Evolutionary conservation across 2,329 filamentous ascomycete genomes (phyloP), one percentile per base, ranked within the genome.

Genomic region (Penicillium decumbens): DNA sequence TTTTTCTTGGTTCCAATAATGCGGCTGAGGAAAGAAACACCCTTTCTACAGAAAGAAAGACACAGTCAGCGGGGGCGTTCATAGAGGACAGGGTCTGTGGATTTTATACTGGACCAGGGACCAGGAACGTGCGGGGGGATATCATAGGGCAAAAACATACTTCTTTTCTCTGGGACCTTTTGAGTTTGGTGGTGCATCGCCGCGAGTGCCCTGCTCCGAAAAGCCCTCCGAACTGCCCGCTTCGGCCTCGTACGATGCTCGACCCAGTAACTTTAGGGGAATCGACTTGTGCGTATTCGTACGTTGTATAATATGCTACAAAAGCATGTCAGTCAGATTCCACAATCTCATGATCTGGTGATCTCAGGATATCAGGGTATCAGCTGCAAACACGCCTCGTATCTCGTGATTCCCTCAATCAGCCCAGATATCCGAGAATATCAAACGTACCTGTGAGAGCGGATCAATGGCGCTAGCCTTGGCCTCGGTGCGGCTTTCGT

Each of bases 21-120:
- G 47, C 90, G 87, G 69, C 89, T 95, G 25, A 98, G 80, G 66
- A 98, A 95, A 12, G 90, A 95, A 15, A 87, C 82, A 25, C 88
- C 86, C 74, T 95, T 96, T 70, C 87, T 95, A 62, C 63, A 61
- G 12, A 29, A 51, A 47, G 29, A 12, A 45, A 54, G 40, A 25
- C 41, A 48, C 33, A 45, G 35, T 25, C 33, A 27, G 20, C 3
- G 9, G 23, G 28, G 28, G 29, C 10, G n/a, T 27, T 38, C 8
- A 23, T 10, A 12, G 18, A 12, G 23, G 18, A 20, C 43, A 35
- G 41, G 39, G 25, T 30, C 41, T 29, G 50, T 42, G 37, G 45
- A 15, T 45, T 25, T 27, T 37, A 47, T 23, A 20, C 13, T 23
- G 9, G 5, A 13, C 23, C 15, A 25, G 20, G 20, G 20, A 23